These are phyloP conservation scores for Saturnispora zaruensis DNA, from an alignment of 805 yeast species.

Conservation along the genomic window DNA sequence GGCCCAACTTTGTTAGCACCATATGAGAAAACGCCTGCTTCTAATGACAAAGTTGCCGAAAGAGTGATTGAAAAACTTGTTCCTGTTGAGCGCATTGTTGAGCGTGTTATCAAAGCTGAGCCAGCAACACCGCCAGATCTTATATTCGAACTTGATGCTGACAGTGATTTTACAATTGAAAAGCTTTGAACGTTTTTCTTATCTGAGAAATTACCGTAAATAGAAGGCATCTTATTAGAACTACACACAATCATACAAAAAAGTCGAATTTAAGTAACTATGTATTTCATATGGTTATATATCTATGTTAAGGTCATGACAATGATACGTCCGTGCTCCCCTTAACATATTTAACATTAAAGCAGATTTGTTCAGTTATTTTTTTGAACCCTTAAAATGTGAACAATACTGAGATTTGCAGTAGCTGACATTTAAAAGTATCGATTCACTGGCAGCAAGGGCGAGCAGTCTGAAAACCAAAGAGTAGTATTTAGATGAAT, in stretches of 20 bases:
- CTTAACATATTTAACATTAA: too few species aligned
- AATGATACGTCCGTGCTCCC: too few species aligned
- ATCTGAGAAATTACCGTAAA: background rate
- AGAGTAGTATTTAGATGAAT: too few species aligned
- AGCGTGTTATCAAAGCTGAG: conserved; percentile 1
- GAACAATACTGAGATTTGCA: too few species aligned
- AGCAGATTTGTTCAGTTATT: too few species aligned
- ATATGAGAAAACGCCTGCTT: background rate
- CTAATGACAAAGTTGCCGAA: conserved; percentile 10
- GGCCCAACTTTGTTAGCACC: conserved; percentile 37
- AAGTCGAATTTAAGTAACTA: background rate
- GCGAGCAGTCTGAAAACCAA: too few species aligned
- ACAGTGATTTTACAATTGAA: conserved; percentile 27
- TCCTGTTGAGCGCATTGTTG: conserved; percentile 10
- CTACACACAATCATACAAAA: background rate
- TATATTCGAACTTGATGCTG: conserved; percentile 24
- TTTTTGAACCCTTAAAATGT: too few species aligned
- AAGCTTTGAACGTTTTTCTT: conserved; percentile 12
- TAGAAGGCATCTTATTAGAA: background rate
- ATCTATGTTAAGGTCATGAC: too few species aligned
- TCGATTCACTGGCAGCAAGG: too few species aligned
- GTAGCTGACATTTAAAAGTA: too few species aligned
- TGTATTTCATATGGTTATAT: background rate
- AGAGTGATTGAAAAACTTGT: conserved; percentile 12
- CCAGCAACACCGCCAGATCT: conserved; percentile 18